phyloP scores from a whole-genome alignment of 2,329 filamentous ascomycete species.

The Ophiostoma quercus region DNA sequence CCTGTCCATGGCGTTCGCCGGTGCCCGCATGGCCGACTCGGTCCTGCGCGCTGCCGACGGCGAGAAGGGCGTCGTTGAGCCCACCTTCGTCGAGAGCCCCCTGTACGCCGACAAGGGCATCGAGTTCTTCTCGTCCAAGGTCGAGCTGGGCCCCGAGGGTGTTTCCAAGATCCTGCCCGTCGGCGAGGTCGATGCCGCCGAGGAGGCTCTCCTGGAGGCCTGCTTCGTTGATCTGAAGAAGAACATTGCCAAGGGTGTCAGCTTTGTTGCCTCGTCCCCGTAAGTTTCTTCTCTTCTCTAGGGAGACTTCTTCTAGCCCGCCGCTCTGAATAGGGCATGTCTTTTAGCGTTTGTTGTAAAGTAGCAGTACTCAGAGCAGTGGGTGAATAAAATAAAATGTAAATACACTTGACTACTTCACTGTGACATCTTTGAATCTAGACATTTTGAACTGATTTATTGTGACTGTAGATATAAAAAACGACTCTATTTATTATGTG shows the following conservation, averaged over 20 bases:
- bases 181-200: conserved; percentile 75
- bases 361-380: not conserved
- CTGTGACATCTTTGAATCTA: too few species aligned
- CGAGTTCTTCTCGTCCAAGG: conserved; percentile 92
- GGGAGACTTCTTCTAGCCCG: too few species aligned
- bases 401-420: too few species aligned
- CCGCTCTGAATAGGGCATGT: not conserved
- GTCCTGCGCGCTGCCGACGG: conserved; percentile 88
- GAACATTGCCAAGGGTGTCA: conserved; percentile 90
- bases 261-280: conserved; percentile 56
- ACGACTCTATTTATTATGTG: too few species aligned
- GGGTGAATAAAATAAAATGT: too few species aligned
- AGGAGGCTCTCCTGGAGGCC: conserved; percentile 85
- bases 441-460: too few species aligned
- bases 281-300: not conserved
- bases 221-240: conserved; percentile 79
- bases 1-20: conserved; percentile 97
- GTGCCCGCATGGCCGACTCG: conserved; percentile 77
- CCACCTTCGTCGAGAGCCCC: conserved; percentile 92
- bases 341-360: not conserved
- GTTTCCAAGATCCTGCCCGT: conserved; percentile 89
- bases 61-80: conserved; percentile 92
- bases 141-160: conserved; percentile 94
- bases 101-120: conserved; percentile 98
- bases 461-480: too few species aligned